Conservation (phyloP, 2,329 filamentous ascomycete species). For the Teratosphaeriaceae sp. region DNA sequence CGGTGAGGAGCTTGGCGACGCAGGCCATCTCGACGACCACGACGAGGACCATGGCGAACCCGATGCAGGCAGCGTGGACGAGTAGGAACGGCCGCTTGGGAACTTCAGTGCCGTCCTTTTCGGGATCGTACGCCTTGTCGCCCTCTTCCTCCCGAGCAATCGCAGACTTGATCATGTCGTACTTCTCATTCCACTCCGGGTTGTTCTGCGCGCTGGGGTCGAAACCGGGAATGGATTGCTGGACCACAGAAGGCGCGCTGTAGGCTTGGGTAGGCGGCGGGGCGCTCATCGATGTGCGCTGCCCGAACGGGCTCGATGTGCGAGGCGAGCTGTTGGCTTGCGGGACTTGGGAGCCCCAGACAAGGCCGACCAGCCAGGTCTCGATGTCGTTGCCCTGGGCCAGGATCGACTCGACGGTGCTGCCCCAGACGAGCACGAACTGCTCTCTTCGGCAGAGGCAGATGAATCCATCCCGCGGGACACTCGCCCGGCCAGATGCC, state of each 20-base stretch:
- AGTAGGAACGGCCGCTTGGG: background rate
- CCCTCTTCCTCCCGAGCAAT: slow-evolving; percentile 2
- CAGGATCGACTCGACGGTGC: slow-evolving; percentile 2
- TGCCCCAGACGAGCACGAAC: slow-evolving; percentile 3
- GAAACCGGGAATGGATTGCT: background rate
- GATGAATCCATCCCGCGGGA: slow-evolving; percentile 1
- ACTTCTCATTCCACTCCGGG: background rate
- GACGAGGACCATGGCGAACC: slow-evolving; percentile 1
- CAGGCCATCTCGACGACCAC: slow-evolving; percentile 2
- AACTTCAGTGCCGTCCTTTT: background rate
- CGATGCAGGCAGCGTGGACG: background rate
- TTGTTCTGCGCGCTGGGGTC: background rate
- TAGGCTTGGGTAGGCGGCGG: background rate
- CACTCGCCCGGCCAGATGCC: background rate
- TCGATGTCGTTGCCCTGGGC: slow-evolving; percentile 1
- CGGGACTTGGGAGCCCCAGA: background rate
- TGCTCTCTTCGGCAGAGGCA: background rate
- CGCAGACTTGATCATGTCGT: background rate
- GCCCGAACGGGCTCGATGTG: background rate
- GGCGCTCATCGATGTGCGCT: background rate
- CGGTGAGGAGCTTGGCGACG: background rate
- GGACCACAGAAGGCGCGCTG: too few relatives aligned
- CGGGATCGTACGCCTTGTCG: slow-evolving; percentile 4
- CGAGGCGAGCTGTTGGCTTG: background rate
- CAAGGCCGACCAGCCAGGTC: slow-evolving; percentile 1